Base-by-base conservation (phyloP, 495 filamentous ascomycete species). In the Aspergillus campestris region DNA sequence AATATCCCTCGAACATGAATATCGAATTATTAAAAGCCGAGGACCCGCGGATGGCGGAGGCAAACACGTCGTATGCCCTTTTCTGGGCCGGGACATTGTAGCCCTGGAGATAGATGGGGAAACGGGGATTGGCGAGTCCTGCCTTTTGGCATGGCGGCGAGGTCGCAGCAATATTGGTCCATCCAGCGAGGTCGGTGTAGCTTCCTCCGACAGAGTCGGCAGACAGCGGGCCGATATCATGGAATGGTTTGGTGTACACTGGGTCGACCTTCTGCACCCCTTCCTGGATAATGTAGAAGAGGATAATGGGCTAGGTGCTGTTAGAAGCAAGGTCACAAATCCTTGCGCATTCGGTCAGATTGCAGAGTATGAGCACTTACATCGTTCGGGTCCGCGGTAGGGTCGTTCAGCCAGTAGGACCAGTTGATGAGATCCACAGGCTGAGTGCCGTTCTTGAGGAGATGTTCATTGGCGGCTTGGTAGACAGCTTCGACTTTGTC, bases 1-100 rank as follows among this genome's bases (percentile, higher is more conserved):
- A 67, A 60, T 78, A 80, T 11, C 69, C 73, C 50, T 80, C 78
- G 42, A 80, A 75, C 60, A 77, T 69, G 59, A 79, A 69, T 31
- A 74, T 53, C 3, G 74, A 72, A 31, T 51, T 53, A 45, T 49
- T 56, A 50, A 65, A 65, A 24, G 50, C 41, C 7, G 65, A 60
- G n/a, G 49, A 47, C 13, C 58, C 58, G 31, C 56, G 49, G 28
- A 56, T 40, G 27, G 52, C 59, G 7, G 49, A 36, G 4, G 57
- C 56, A 56, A 67, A 78, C 36, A 60, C n/a, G 13, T 69, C 55
- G 42, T 66, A 77, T 8, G 59, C 63, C 40, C 56, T 42, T 44
- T 49, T 52, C 49, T 71, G 64, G 8, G 74, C 73, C 1, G 63
- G 42, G 28, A 62, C 40, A 50, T 78, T 69, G 62, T 72, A 76